Percentiles rank a stretch among this genome's conserved stretches.
Conservation (phyloP, 106 monocot genomes). For the Dendrobium catenatum region DNA sequence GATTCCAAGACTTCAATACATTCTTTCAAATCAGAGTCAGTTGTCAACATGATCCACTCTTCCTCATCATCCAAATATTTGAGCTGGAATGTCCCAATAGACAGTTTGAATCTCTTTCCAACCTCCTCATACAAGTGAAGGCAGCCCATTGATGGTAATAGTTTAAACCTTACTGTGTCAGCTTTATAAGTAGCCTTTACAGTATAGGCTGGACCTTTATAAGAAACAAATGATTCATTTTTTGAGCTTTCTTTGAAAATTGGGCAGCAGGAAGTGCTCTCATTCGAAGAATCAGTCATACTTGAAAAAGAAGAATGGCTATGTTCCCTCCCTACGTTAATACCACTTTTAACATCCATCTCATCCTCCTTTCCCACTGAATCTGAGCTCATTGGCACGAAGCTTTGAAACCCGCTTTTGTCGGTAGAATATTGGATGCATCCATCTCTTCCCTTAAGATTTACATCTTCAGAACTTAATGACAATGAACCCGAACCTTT, state of each 20-base stretch:
- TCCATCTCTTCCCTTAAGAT: neutral
- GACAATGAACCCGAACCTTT: neutral
- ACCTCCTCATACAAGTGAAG: constrained; percentile 52
- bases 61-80: constrained; percentile 91
- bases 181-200: constrained; percentile 75
- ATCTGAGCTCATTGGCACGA: neutral
- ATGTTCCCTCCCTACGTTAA: too few species aligned
- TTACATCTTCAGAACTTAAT: constrained; percentile 6
- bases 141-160: constrained; percentile 40
- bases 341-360: constrained; percentile 10
- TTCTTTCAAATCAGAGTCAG: constrained; percentile 57
- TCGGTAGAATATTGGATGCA: neutral
- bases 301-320: constrained; percentile 45
- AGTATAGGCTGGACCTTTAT: constrained; percentile 19
- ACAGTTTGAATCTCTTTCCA: constrained; percentile 53
- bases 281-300: constrained; percentile 75
- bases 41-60: constrained; percentile 73
- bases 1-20: constrained; percentile 67
- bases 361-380: constrained; percentile 3
- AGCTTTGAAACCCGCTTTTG: neutral
- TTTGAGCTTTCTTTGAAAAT: constrained; percentile 26
- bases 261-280: constrained; percentile 60
- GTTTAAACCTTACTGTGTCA: constrained; percentile 83
- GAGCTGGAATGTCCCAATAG: constrained; percentile 54
- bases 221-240: neutral